phyloP scores from a whole-genome alignment of 2,329 filamentous ascomycete species.

The Rhytidhysteron rufulum region DNA sequence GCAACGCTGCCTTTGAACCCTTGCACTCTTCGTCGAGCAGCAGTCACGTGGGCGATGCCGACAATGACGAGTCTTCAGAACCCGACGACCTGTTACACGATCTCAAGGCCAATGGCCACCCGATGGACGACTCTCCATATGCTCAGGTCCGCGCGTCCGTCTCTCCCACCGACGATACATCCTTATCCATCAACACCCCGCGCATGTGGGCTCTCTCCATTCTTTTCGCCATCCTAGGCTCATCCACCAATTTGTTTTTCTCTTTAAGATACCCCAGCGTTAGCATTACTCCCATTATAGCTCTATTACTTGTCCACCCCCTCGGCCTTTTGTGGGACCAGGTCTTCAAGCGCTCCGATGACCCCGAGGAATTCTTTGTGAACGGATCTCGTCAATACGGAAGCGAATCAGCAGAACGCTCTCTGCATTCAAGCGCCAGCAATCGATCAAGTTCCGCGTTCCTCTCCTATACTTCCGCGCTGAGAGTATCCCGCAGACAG shows the following conservation, averaged over 20 bases:
- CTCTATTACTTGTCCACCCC: slow-evolving; percentile 77
- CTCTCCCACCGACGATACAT: slow-evolving; percentile 68
- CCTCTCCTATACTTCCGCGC: slow-evolving; percentile 8
- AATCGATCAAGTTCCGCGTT: slow-evolving; percentile 7
- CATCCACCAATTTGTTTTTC: slow-evolving; percentile 83
- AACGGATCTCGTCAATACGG: slow-evolving; percentile 49
- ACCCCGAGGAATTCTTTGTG: slow-evolving; percentile 54
- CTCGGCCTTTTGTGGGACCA: slow-evolving; percentile 77
- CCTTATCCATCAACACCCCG: slow-evolving; percentile 79
- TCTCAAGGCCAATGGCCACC: slow-evolving; percentile 44
- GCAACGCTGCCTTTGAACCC: slow-evolving; percentile 20
- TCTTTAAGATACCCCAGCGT: slow-evolving; percentile 87
- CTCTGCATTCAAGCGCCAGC: slow-evolving; percentile 6
- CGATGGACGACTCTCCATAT: slow-evolving; percentile 69
- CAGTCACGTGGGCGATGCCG: slow-evolving; percentile 19
- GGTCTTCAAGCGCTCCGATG: slow-evolving; percentile 58
- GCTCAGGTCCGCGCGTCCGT: slow-evolving; percentile 78
- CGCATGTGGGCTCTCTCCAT: slow-evolving; percentile 84
- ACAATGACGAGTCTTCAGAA: slow-evolving; percentile 29
- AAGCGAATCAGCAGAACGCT: neutral
- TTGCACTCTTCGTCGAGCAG: slow-evolving; percentile 27
- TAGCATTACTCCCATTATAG: slow-evolving; percentile 84
- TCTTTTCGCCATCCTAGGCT: slow-evolving; percentile 75
- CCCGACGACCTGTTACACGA: slow-evolving; percentile 28
- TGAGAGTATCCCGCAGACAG: slow-evolving; percentile 17